Base-by-base conservation (phyloP, 176 grass and related monocot species). In the Typha latifolia region DNA sequence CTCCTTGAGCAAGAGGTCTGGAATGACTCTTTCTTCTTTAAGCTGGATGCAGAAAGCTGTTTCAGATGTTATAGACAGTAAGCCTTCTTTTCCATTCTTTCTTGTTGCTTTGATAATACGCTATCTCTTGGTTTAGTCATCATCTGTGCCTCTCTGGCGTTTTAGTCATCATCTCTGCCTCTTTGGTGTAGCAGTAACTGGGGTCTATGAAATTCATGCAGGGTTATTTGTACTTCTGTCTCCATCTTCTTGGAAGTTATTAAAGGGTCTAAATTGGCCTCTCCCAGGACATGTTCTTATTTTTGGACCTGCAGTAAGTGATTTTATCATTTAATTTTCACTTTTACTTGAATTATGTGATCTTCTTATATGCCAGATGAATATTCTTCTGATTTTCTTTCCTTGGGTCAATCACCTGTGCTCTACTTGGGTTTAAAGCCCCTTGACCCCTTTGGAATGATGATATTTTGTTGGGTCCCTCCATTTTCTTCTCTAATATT, bases 41-140 rank as follows among this genome's bases (percentile, higher is more conserved):
- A 85, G 82, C 69, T 96, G 93, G 93, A 86, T 89, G 82, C 80
- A 96, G 78, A 74, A 62, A 70, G 78, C 93, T 73, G 72, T 96
- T 82, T 84, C 82, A 37, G 93, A 96, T 75, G 78, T 82, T 79
- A 86, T 15, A 68, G 82, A 82, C 77, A 83, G 93, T 91, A 96
- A 49, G 49, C 66, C n/a, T n/a, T 52, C 16, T 72, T 21, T 59
- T 21, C 53, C 53, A 59, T 59, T 59, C 16, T 22, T 19, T 59
- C 53, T 19, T 2, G 18, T 57, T 16, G 10, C 20, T 22, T 59
- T 22, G 16, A 9, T 43, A 10, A 10, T 43, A 43, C 37, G 1
- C 11, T 19, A 1, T 59, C 6, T 59, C 20, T 9, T 57, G 15
- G 5, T 59, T 0, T 59, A 59, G 53, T 21, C 53, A 19, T 59